phyloP scores from a whole-genome alignment of 2,329 filamentous ascomycete species.

The Fusarium proliferatum region DNA sequence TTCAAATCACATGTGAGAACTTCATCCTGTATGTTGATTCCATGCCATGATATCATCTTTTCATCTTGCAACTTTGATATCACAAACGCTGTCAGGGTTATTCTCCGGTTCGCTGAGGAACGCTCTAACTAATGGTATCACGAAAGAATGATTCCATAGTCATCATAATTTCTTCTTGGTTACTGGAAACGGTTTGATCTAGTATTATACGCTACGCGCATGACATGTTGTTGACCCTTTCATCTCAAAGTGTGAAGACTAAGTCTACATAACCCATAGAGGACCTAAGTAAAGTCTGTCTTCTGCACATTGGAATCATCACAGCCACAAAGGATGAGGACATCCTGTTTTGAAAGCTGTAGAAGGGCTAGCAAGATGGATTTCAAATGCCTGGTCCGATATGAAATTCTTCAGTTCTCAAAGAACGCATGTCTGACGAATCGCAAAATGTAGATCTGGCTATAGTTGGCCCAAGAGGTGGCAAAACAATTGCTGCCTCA shows the following conservation, averaged over 20 bases:
- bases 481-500: accelerated
- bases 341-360: accelerated
- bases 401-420: neutral
- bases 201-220: accelerated
- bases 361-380: neutral
- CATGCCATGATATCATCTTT: accelerated
- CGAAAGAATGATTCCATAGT: accelerated
- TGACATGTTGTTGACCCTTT: too few species aligned
- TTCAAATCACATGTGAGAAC: neutral
- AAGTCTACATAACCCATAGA: neutral
- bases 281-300: accelerated
- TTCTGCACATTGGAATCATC: neutral
- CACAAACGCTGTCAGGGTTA: accelerated
- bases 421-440: accelerated
- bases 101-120: accelerated
- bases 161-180: accelerated
- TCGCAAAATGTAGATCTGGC: accelerated
- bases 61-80: accelerated
- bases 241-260: accelerated
- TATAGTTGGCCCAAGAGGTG: accelerated
- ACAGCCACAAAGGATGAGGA: too few species aligned
- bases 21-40: accelerated
- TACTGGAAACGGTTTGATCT: accelerated
- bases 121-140: accelerated
- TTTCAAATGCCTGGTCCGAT: accelerated